Base-by-base conservation (phyloP, 225 moss, liverwort and hornwort genomes). In the Physcomitrellopsis africana region DNA sequence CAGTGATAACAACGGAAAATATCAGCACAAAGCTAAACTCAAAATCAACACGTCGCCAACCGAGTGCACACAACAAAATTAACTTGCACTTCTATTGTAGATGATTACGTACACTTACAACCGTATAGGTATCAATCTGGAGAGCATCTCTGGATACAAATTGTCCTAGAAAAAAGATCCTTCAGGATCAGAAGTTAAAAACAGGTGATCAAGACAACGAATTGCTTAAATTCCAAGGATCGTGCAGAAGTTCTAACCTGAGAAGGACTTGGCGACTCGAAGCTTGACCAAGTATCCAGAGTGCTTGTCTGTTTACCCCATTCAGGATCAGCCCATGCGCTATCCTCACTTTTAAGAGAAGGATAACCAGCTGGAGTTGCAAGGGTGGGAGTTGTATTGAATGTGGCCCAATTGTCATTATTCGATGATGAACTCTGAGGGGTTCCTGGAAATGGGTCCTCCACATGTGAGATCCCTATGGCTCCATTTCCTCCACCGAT, bases 381-480 rank as follows among this genome's bases (percentile, higher is more conserved):
- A 57, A 85, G 69, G 19, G 78, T 45, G 11, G 92, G 86, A 54
- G 84, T 73, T 14, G 84, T 81, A 63, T 88, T 91, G 78, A 96
- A 96, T 11, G 92, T 93, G 29, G 96, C 96, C 96, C 96, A 96
- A 37, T 91, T 94, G 63, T 84, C 92, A 65, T 80, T 90, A 17
- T 81, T 80, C 24, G 69, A 71, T 44, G 89, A 66, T 41, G 80
- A 48, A 7, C 46, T 74, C 22, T 68, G 89, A 17, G 79, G 56
- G 47, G 65, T 49, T 63, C 83, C 86, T 68, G 79, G 72, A 69
- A 86, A 83, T 15, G 81, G 90, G 47, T 96, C 93, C 53, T 74
- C 77, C 16, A 37, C 81, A 68, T 11, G 57, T 16, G 79, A 74
- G 7, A 42, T 13, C 14, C 11, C 79, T 37, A 78, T 20, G 14